Evolutionary conservation across 345 rosid species (phyloP), one percentile per base, ranked within the genome.

Genomic region (Bruguiera gymnorhiza): DNA sequence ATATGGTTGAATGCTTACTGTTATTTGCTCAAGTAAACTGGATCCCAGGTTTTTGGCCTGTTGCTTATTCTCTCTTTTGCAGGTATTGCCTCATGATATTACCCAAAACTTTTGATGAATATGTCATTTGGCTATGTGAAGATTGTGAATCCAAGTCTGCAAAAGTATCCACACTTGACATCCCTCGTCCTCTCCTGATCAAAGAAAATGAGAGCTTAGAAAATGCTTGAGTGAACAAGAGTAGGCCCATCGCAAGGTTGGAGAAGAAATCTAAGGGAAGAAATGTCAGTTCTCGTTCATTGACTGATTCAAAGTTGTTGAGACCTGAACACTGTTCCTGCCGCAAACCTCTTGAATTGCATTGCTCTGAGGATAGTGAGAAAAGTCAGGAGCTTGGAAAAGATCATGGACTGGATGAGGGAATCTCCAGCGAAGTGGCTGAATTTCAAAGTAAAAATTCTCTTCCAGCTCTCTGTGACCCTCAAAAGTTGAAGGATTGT

Each of bases 61-160:
- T 65, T 31, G 60, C 16, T 19, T 26, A 5, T 29, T 21, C 20
- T 67, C 50, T 52, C 5, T 34, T 32, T 57, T 52, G 34, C 63
- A 67, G 77, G 8, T 74, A 67, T 46, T 74, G 98, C 71, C 72
- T 90, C 27, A 61, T 57, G 34, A 70, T 56, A 66, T 20, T 83
- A 19, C 96, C 92, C 6, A 63, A 32, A 78, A 73, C 80, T 71
- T 74, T 85, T 21, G 78, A 78, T 10, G 88, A 85, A 43, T 50
- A 65, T 67, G 80, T 87, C 39, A 66, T 65, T 51, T 92, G 98
- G 96, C 80, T 72, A 20, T 92, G 98, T 32, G 82, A 60, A 64
- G 87, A 79, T 69, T 92, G 98, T 79, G 81, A 67, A 51, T 65
- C 81, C 5, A 67, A 69, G 70, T 34, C 52, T 66, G 70, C 21